Evolutionary conservation across 257 asterid species (phyloP), one percentile per base, ranked within the genome.

Genomic region (Rauvolfia tetraphylla): DNA sequence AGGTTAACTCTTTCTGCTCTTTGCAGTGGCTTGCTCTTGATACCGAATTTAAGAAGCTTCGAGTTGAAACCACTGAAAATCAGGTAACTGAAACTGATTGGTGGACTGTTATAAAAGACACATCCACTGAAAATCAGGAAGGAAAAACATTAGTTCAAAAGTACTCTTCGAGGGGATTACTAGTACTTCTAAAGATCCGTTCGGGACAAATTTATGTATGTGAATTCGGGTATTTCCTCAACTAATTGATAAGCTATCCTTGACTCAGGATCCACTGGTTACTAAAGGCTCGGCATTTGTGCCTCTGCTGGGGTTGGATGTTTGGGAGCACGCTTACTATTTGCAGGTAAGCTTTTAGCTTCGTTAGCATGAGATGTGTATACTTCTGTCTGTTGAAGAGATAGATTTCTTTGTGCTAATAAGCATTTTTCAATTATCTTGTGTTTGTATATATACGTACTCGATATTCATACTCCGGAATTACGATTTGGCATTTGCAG

Each of bases 311-410:
- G 78, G 75, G n/a, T 56, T 79, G 7, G 78, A 79, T 79, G 78
- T 79, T 49, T 79, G 78, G 78, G 82, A 79, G 65, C 82, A 73
- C 39, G 78, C 82, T 15, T 79, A 79, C 53, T 79, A 79, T 71
- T 73, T 79, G 69, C 78, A 73, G 78, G 78, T 79, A 73, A 79
- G 42, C n/a, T 33, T 49, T 14, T 49, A 22, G 70, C 46, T 33
- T n/a, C n/a, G n/a, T n/a, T n/a, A n/a, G n/a, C n/a, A n/a, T n/a
- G n/a, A n/a, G n/a, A n/a, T n/a, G n/a, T n/a, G n/a, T n/a, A n/a
- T n/a, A n/a, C n/a, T n/a, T n/a, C n/a, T n/a, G n/a, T n/a, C n/a
- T n/a, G n/a, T n/a, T n/a, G n/a, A n/a, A n/a, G n/a, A n/a, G n/a
- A n/a, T n/a, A n/a, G n/a, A n/a, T n/a, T n/a, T n/a, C n/a, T n/a